These are phyloP conservation scores for Suillus plorans DNA, from an alignment of 768 basidiomycete genomes.

Conservation along the genomic window DNA sequence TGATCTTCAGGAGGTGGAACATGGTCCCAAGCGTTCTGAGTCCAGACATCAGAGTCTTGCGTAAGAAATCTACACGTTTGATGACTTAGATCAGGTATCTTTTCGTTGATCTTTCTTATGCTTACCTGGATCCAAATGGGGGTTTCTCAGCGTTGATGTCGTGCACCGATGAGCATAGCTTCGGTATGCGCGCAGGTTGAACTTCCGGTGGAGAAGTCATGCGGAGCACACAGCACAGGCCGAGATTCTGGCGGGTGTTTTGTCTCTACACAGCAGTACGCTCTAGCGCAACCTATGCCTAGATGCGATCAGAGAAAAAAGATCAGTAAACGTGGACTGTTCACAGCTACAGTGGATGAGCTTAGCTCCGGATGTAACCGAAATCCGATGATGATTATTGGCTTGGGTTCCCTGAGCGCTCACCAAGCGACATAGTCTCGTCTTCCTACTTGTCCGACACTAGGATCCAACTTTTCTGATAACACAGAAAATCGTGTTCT, in stretches of 20 bases:
- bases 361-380: not conserved
- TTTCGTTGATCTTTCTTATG: constrained; percentile 1
- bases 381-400: constrained; percentile 1
- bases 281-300: not conserved
- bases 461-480: not conserved
- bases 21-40: constrained; percentile 90
- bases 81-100: not conserved
- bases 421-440: not conserved
- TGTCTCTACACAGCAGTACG: not conserved
- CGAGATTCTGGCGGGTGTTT: not conserved
- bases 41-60: constrained; percentile 73
- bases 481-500: not conserved
- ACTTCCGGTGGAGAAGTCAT: not conserved
- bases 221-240: not conserved
- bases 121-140: constrained; percentile 70
- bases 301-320: not conserved
- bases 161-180: constrained; percentile 64
- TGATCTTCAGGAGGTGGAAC: constrained; percentile 85
- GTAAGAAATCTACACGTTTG: constrained; percentile 58
- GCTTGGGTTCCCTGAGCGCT: not conserved
- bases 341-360: not conserved
- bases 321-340: not conserved
- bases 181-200: constrained; percentile 20
- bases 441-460: not conserved
- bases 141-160: constrained; percentile 55